Conservation (phyloP, 2,329 filamentous ascomycete species). For the Cordyceps javanica region DNA sequence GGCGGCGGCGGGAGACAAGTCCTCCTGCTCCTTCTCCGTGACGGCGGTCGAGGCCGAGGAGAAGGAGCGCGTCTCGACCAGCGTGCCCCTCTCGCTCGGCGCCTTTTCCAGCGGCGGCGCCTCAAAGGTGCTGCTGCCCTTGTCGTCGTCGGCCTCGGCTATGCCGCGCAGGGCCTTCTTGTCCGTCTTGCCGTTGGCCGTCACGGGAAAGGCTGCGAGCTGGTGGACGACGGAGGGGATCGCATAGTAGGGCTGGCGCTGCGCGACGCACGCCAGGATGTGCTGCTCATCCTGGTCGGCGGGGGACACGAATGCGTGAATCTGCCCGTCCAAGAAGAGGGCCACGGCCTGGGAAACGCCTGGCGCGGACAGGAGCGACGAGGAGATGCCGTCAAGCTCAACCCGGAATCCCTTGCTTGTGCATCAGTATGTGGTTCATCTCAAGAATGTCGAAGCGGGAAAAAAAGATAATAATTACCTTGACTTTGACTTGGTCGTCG, state of each 20-base stretch:
- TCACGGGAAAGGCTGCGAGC: conserved; percentile 41
- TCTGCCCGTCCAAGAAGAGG: conserved; percentile 39
- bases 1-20: not conserved
- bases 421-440: not conserved
- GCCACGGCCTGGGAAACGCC: conserved; percentile 42
- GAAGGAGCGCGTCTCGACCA: conserved; percentile 25
- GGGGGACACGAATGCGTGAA: conserved; percentile 45
- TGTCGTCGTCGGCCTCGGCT: not conserved
- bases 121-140: not conserved
- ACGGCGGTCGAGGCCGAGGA: conserved; percentile 21
- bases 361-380: conserved; percentile 40
- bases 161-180: conserved; percentile 38
- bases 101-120: conserved; percentile 4
- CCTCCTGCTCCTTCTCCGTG: conserved; percentile 18
- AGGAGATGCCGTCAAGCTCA: conserved; percentile 52
- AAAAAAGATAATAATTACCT: conserved; percentile 28
- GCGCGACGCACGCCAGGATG: conserved; percentile 34
- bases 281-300: conserved; percentile 27
- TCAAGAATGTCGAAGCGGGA: not conserved
- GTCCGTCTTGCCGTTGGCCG: conserved; percentile 51
- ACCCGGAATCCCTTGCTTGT: conserved; percentile 48
- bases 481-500: conserved; percentile 59
- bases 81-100: conserved; percentile 17
- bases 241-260: conserved; percentile 48
- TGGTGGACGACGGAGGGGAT: conserved; percentile 41